Evolutionary conservation across 805 yeast genomes (phyloP).

Genomic region (Lachancea dasiensis): DNA sequence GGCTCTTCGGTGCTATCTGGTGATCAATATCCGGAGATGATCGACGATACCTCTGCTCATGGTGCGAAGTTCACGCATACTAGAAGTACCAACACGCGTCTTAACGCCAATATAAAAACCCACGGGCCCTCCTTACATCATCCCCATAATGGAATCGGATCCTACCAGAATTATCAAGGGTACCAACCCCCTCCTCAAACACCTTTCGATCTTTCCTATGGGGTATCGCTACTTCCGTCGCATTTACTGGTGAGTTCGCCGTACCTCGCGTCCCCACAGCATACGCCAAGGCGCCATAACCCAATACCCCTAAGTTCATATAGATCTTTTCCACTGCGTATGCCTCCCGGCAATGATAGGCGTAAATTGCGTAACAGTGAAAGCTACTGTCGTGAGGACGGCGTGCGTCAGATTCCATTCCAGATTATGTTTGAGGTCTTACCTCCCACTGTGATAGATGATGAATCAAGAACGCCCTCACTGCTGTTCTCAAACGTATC

Average conservation of each 20-base stretch:
- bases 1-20: no score
- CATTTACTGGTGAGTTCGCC: constrained; percentile 59
- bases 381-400: constrained; percentile 3
- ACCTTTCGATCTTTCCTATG: constrained; percentile 56
- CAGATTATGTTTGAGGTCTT: constrained; percentile 16
- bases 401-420: constrained; percentile 16
- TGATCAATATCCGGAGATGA: no score
- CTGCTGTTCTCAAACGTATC: constrained; percentile 26
- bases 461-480: constrained; percentile 30
- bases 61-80: no score
- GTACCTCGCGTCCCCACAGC: constrained; percentile 39
- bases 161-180: constrained; percentile 13
- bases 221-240: constrained; percentile 57
- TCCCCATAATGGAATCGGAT: no score
- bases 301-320: neutral
- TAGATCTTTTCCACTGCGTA: constrained; percentile 1
- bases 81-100: no score
- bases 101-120: no score
- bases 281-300: no score
- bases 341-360: constrained; percentile 5
- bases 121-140: no score
- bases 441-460: constrained; percentile 25
- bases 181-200: constrained; percentile 37
- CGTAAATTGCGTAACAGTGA: neutral
- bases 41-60: no score